Evolutionary conservation across 2,329 filamentous ascomycete species (phyloP), one percentile per base, ranked within the genome.

Genomic region (Fonsecaea pugnacius): DNA sequence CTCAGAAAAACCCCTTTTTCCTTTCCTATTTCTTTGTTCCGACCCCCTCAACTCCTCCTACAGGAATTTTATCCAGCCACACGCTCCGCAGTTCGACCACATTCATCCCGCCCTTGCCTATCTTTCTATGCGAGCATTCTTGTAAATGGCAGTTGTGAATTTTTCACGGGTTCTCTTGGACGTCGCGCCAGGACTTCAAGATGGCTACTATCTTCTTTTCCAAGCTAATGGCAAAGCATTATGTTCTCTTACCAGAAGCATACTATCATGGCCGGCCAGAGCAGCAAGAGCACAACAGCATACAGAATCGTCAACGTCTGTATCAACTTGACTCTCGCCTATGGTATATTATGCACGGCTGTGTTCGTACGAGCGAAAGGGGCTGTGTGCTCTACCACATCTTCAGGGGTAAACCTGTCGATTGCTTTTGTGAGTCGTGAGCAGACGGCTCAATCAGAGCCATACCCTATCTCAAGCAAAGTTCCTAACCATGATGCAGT

Each of bases 371-470:
- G 55, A 21, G 52, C 46, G 2, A 68, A 66, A 54, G 46, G 53
- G 9, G 50, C 57, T 18, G 58, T 66, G 2, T 59, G 63, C 51
- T 51, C 60, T 10, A 64, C 63, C 8, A 68, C 62, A 14, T 62
- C 66, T 38, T 33, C 61, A 1, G 66, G 66, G 3, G 46, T 68
- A 21, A 54, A 68, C 27, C 40, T 65, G 30, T 64, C 66, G 8
- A 63, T 68, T 63, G 66, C 38, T 12, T 58, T 66, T 38, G 66
- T 68, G 32, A 62, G 66, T 59, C 9, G 14, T 9, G n/a, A 2
- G 14, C n/a, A 33, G 10, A 32, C 21, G 18, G 16, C 46, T 24
- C 32, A 56, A 40, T 46, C 1, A n/a, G 4, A 9, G 9, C 12
- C 53, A 16, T 32, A 35, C 32, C 12, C 14, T 24, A 5, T 43